These are phyloP conservation scores for Diospyros kaki DNA, from an alignment of 148 eudicot genomes.

Conservation along the genomic window DNA sequence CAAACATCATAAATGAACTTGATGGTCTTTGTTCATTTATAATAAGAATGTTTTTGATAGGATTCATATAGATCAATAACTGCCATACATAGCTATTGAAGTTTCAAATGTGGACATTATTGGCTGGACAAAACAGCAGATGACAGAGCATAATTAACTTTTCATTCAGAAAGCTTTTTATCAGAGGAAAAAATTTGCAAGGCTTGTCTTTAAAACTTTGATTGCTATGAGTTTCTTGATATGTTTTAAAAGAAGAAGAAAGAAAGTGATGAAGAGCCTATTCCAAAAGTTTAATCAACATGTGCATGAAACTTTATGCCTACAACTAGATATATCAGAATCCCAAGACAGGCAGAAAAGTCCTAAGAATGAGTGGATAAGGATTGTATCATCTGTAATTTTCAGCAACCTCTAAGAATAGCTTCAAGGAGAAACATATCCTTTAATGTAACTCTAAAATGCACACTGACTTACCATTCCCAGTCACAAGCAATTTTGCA, in stretches of 20 bases:
- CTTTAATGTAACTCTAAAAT: neutral
- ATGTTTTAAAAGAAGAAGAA: neutral
- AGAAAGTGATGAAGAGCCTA: neutral
- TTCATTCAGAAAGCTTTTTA: neutral
- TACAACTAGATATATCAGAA: slow-evolving; percentile 3
- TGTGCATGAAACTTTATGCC: neutral
- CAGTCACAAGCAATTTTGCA: slow-evolving; percentile 33
- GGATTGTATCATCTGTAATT: neutral
- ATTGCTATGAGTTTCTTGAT: neutral
- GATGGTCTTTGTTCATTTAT: no score
- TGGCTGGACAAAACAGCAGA: no score
- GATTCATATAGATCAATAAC: no score
- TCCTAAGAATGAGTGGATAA: neutral
- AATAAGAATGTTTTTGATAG: no score
- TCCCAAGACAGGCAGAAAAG: slow-evolving; percentile 11
- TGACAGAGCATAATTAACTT: no score
- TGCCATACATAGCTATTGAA: no score
- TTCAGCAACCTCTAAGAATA: neutral
- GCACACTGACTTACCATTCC: slow-evolving; percentile 34
- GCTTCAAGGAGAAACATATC: neutral
- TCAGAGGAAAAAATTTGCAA: neutral
- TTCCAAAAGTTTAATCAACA: neutral
- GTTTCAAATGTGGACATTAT: no score
- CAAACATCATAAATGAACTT: no score
- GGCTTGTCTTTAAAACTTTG: slow-evolving; percentile 1